Evolutionary conservation across 2,329 filamentous ascomycete species (phyloP).

Genomic region (Chaetomium sp.): DNA sequence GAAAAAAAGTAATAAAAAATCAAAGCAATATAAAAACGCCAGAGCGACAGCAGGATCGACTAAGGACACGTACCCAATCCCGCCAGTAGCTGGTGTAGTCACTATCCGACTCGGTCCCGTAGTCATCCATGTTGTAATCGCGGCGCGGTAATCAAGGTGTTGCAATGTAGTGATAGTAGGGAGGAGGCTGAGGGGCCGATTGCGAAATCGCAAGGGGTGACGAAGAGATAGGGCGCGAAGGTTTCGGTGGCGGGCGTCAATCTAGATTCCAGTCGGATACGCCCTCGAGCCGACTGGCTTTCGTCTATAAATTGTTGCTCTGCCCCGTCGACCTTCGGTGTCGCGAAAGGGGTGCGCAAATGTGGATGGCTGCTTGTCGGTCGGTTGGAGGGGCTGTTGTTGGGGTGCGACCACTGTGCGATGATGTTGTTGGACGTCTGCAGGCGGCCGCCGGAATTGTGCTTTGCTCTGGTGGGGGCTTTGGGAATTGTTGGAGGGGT

Average conservation of each 20-base stretch:
- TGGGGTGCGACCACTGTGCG: constrained; percentile 3
- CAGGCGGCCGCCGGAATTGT: constrained; percentile 10
- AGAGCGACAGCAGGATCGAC: too few relatives aligned
- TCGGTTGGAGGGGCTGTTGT: not conserved
- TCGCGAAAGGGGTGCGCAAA: too few relatives aligned
- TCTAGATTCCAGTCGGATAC: too few relatives aligned
- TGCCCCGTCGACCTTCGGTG: too few relatives aligned
- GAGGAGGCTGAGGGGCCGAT: not conserved
- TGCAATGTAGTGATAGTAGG: not conserved
- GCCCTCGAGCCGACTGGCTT: too few relatives aligned
- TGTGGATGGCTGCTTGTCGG: not conserved
- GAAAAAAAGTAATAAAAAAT: not conserved
- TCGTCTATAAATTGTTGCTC: too few relatives aligned
- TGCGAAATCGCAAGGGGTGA: too few relatives aligned
- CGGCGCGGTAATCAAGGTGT: constrained; percentile 22
- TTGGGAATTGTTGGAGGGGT: not conserved
- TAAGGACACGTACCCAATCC: constrained; percentile 75
- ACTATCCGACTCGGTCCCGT: constrained; percentile 94
- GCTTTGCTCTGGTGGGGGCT: constrained; percentile 5
- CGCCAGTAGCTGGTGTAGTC: constrained; percentile 99
- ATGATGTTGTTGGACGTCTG: constrained; percentile 5
- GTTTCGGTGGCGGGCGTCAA: too few relatives aligned
- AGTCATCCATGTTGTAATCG: constrained; percentile 72
- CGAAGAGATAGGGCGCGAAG: too few relatives aligned
- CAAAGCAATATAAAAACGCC: too few relatives aligned